Base-by-base conservation (phyloP, 352 stramenopile species). In the Phytophthora multivora region DNA sequence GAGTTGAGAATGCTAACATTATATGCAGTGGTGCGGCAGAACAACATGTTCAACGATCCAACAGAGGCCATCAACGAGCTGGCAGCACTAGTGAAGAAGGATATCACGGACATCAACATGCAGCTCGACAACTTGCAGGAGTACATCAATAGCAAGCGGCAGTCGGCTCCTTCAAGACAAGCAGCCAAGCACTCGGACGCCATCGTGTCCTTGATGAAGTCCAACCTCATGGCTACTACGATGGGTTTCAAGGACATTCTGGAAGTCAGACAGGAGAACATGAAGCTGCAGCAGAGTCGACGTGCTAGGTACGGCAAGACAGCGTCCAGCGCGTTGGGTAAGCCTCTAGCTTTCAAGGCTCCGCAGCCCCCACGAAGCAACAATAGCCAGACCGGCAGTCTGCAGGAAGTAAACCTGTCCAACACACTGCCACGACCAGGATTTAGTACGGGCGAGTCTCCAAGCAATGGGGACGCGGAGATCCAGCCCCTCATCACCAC, bases 21-120 rank as follows among this genome's bases (percentile, higher is more conserved):
- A 23, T 47, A 28, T 43, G 45, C 43, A 95, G 86, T 95, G 50
- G 84, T 95, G 30, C 79, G 85, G 31, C 83, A 95, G 69, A 93
- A 91, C 59, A 95, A 91, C 73, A 93, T 95, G 83, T 95, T 95
- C 53, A 93, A 95, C 51, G 86, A 95, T 59, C 86, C 86, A 19
- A 91, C 82, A 0, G 80, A 88, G 56, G 71, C 83, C 35, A 95
- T 95, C 54, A 95, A 95, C 47, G 84, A 90, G 70, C 66, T 93
- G 40, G 84, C 85, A 4, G 75, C 74, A 45, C 74, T 93, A 3
- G 81, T 95, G 39, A 93, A 95, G 76, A 90, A 92, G 41, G 86
- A 95, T 54, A 95, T 95, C 61, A 95, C 84, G 7, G 72, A 86
- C 36, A 95, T 95, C 71, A 92, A 92, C 58, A 80, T 85, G 52